Conservation (phyloP, 192 early-diverging fungal species). For the Podila epicladia region DNA sequence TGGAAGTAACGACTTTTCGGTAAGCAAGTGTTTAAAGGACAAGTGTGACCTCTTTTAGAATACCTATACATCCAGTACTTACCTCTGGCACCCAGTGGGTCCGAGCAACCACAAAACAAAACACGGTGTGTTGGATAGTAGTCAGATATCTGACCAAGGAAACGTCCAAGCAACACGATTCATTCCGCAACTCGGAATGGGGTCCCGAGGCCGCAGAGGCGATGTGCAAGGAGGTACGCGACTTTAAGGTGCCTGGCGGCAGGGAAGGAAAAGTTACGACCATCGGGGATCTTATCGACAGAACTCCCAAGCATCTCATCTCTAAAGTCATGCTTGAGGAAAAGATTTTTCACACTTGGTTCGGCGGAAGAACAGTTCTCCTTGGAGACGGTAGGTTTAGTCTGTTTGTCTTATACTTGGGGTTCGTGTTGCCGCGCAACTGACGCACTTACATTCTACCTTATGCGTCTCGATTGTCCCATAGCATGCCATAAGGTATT, state of each 20-base stretch:
- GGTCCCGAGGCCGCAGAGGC: neutral
- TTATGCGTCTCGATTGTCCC: neutral
- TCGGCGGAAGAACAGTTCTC: conserved; percentile 12
- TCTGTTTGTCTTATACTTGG: neutral
- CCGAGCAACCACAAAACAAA: neutral
- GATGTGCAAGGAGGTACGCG: neutral
- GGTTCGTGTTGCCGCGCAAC: too few relatives aligned
- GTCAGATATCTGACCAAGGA: neutral
- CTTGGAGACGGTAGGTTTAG: conserved; percentile 31
- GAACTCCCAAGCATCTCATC: conserved; percentile 22
- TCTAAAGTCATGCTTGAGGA: conserved; percentile 36
- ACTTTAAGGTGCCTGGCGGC: conserved; percentile 20
- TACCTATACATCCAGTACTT: too few relatives aligned
- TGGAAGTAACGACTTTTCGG: too few relatives aligned
- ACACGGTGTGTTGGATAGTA: conserved; percentile 9
- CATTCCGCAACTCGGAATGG: conserved; percentile 9
- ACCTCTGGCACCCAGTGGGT: too few relatives aligned
- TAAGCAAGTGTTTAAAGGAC: too few relatives aligned
- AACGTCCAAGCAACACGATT: neutral
- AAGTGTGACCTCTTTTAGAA: too few relatives aligned
- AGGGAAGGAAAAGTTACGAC: neutral
- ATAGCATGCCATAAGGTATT: too few relatives aligned
- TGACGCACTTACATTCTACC: neutral
- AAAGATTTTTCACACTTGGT: conserved; percentile 38
- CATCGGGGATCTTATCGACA: conserved; percentile 29